Conservation (phyloP, 2,329 filamentous ascomycete species). For the Coniochaeta sp. region DNA sequence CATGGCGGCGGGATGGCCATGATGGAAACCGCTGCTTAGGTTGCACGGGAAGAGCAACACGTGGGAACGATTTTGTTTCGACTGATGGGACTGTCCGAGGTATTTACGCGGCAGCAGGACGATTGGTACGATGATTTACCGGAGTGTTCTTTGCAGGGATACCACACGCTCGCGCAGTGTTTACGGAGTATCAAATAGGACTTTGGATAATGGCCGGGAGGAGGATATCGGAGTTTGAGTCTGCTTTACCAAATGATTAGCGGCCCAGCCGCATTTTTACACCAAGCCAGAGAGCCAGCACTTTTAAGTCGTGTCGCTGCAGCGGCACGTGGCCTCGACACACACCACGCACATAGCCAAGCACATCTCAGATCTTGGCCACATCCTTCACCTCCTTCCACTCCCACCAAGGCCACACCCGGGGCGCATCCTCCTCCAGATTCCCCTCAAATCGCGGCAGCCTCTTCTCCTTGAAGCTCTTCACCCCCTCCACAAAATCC, state of each 20-base stretch:
- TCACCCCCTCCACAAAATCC: conserved; percentile 61
- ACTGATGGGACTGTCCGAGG: not conserved
- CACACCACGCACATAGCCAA: not conserved
- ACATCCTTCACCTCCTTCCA: conserved; percentile 20
- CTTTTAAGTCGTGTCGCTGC: not conserved
- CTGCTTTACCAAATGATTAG: not conserved
- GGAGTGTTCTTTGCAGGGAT: not conserved
- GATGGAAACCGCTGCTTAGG: not conserved
- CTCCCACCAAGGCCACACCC: conserved; percentile 62
- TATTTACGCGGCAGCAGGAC: not conserved
- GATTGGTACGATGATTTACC: not conserved
- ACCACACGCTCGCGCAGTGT: not conserved
- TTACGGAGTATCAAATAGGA: not conserved
- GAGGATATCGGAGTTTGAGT: not conserved
- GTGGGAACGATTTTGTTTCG: not conserved
- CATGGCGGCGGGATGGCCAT: conserved; percentile 4
- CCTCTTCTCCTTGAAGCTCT: conserved; percentile 64
- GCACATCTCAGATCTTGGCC: not conserved
- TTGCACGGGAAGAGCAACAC: not conserved
- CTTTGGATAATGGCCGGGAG: not conserved
- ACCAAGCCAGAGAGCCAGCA: not conserved
- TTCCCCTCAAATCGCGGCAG: conserved; percentile 53
- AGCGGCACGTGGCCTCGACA: not conserved
- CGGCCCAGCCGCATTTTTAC: not conserved
- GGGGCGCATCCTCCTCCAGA: conserved; percentile 52